A percentile compares a stretch with the other conserved stretches of the same genome.
phyloP scores from a whole-genome alignment of 1,284 basidiomycete genomes.

The Puccinia coronata region DNA sequence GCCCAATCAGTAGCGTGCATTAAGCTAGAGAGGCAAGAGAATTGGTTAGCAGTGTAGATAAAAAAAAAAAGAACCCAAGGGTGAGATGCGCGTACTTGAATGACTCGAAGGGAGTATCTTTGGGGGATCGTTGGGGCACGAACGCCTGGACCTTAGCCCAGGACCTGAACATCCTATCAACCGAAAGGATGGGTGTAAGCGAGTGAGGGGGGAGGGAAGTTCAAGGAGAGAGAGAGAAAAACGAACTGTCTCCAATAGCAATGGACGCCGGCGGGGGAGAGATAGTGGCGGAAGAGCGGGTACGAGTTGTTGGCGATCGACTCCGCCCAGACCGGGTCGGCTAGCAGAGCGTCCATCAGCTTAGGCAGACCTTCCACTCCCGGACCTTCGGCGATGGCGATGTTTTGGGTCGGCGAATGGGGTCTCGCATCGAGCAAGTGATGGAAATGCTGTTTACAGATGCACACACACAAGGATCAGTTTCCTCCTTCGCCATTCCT shows the following conservation, averaged over 20 bases:
- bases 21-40: neutral
- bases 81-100: constrained; percentile 23
- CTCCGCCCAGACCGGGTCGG: constrained; percentile 54
- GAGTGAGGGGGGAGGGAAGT: neutral
- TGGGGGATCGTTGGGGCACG: constrained; percentile 51
- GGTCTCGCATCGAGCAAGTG: constrained; percentile 57
- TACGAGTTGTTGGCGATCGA: constrained; percentile 57
- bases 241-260: constrained; percentile 54
- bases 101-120: constrained; percentile 43
- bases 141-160: constrained; percentile 56
- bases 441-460: constrained; percentile 57
- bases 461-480: constrained; percentile 42
- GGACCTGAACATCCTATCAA: constrained; percentile 51
- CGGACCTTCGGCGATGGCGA: constrained; percentile 56
- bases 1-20: constrained; percentile 14
- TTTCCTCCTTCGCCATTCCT: too few species aligned
- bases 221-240: neutral
- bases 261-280: constrained; percentile 56
- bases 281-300: constrained; percentile 56
- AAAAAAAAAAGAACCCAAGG: neutral
- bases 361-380: constrained; percentile 55
- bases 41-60: neutral
- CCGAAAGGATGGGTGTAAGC: neutral
- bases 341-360: constrained; percentile 57
- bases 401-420: constrained; percentile 58